Evolutionary conservation across 108 stramenopile species (phyloP), one percentile per base, ranked within the genome.

Genomic region (Chaetoceros tenuissimus): DNA sequence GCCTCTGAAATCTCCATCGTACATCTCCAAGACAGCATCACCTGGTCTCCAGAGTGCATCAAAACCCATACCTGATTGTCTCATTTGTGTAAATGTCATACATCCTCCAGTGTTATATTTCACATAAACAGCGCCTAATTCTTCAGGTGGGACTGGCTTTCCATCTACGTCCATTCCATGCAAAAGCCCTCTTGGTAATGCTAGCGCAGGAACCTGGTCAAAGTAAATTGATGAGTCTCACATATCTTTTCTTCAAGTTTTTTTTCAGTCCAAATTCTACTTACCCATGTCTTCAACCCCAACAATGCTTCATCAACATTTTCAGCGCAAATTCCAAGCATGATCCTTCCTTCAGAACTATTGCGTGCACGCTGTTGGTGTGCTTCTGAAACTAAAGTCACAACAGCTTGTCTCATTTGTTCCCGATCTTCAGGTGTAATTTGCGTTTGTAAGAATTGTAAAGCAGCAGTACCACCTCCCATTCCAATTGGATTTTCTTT

Each of bases 131-230:
- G 68, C 61, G 22, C 79, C 81, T 50, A 75, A 43, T 2, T 84
- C 49, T 52, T 84, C 78, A 0, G 64, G 55, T 47, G 72, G 63
- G 22, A 92, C 56, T 20, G 84, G 87, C 3, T 84, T 76, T 2
- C 91, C 91, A 57, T 87, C 86, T 8, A 85, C 67, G 51, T 93
- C 91, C 78, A 86, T 82, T 10, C 91, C 91, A 49, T 88, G 87
- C 1, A 93, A 71, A 52, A 93, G 62, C 3, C 91, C 91, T 21
- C 87, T 62, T n/a, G 87, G 87, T 18, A 93, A 48, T 28, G 29
- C 46, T 7, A 87, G 62, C 0, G 71, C 30, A 3, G 78, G 51
- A 1, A 88, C 87, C n/a, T n/a, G n/a, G n/a, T n/a, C n/a, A n/a
- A 40, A 40, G 46, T 7, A 20, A 43, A 17, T 57, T 57, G 3